These are phyloP conservation scores for Auricularia heimuer DNA, from an alignment of 768 basidiomycete species.

Conservation along the genomic window DNA sequence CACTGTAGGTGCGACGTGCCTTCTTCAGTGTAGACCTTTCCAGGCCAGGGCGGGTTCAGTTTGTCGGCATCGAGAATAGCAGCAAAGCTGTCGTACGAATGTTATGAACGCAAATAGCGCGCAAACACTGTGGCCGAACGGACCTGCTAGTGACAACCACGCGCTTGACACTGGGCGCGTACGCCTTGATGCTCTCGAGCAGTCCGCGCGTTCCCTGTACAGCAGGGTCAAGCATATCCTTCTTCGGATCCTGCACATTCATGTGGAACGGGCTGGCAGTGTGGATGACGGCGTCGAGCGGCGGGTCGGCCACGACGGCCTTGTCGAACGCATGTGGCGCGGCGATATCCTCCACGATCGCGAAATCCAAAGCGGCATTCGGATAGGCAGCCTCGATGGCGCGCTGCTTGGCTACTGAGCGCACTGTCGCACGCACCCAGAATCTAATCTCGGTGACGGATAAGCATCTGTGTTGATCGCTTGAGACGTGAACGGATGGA, in stretches of 20 bases:
- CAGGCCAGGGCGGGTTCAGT: neutral
- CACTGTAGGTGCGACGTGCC: neutral
- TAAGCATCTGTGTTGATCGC: too few species aligned
- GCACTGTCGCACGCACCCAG: neutral
- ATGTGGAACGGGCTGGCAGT: conserved; percentile 31
- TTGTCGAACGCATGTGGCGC: conserved; percentile 36
- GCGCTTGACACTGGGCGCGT: conserved; percentile 11
- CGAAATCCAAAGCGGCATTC: conserved; percentile 37
- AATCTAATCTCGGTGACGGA: neutral
- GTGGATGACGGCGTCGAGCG: conserved; percentile 39
- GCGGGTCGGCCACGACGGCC: conserved; percentile 21
- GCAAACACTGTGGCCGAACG: neutral
- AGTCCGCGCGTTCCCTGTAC: conserved; percentile 13
- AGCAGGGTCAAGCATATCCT: conserved; percentile 14
- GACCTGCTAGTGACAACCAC: conserved; percentile 5
- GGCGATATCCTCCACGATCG: conserved; percentile 64
- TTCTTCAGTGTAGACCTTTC: conserved; percentile 2
- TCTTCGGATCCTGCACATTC: conserved; percentile 9
- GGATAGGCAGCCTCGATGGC: neutral
- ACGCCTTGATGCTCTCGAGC: conserved; percentile 9
- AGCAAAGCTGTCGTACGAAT: neutral
- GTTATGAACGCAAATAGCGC: too few species aligned
- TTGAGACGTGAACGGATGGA: too few species aligned
- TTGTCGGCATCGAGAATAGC: neutral
- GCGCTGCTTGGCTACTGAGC: neutral